These are phyloP conservation scores for Teunomyces tritomae DNA, from an alignment of 805 yeast genomes.

Conservation along the genomic window DNA sequence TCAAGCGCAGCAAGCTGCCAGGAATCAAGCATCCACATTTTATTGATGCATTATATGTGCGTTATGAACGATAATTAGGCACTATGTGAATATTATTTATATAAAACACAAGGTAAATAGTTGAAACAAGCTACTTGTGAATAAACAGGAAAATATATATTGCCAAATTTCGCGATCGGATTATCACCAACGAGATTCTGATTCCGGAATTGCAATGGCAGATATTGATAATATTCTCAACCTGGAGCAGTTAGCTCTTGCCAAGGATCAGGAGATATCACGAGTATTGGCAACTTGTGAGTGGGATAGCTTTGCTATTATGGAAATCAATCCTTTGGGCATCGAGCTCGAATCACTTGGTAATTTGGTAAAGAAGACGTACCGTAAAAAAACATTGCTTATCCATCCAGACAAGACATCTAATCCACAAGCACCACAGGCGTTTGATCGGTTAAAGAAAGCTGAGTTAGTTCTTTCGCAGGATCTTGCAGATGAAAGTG, in stretches of 20 bases:
- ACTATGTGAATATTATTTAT: no score
- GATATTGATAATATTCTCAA: not conserved
- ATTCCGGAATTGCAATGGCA: not conserved
- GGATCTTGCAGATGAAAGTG: constrained; percentile 7
- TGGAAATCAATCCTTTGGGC: constrained; percentile 38
- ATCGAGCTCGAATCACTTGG: constrained; percentile 36
- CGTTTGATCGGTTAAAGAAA: constrained; percentile 58
- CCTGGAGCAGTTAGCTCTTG: constrained; percentile 25
- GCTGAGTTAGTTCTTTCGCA: constrained; percentile 41
- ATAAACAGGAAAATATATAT: no score
- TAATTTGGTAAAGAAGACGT: constrained; percentile 44
- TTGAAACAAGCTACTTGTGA: no score
- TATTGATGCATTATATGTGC: constrained; percentile 64
- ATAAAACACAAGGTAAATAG: no score
- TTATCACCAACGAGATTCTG: no score
- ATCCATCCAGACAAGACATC: constrained; percentile 68
- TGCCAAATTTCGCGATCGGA: no score
- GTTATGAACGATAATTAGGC: constrained; percentile 42
- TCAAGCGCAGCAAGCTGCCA: constrained; percentile 56
- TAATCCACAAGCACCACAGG: constrained; percentile 57
- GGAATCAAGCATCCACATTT: constrained; percentile 80
- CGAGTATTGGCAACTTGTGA: constrained; percentile 49
- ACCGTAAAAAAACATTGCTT: constrained; percentile 57
- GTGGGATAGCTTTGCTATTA: constrained; percentile 54
- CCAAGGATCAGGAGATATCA: constrained; percentile 51